Evolutionary conservation across 2,329 filamentous ascomycete genomes (phyloP), one percentile per base, ranked within the genome.

Genomic region (Epichloe typhina): DNA sequence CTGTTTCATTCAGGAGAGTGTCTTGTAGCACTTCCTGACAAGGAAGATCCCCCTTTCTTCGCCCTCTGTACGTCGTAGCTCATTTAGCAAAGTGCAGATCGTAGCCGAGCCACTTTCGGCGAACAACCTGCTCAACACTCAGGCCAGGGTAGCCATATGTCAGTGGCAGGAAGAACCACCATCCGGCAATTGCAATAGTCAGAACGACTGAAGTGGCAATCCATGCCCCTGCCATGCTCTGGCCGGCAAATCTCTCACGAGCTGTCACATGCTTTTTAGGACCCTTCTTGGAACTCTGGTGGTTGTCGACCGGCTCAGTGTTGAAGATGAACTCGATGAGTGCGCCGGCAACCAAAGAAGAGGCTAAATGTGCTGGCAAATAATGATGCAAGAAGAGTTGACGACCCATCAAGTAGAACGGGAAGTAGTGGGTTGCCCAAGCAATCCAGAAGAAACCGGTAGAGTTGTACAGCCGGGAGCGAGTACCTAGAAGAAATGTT

Each of bases 81-180:
- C 85, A 98, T 80, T 98, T 98, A 53, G 93, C 93, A 73, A 98
- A 98, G 72, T 98, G 93, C 65, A 98, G 76, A 67, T 98, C 93
- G 66, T 97, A 98, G 56, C 87, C 86, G 57, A 98, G 76, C 91
- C 91, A 97, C 75, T 96, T 96, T 67, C 93, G 83, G 55, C 83
- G 78, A 55, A 85, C 70, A 33, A 98, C 86, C 64, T 88, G 75
- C 12, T 83, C 80, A 17, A 95, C 84, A 51, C 75, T 80, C 61
- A 98, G 76, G 36, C 91, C 91, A 4, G 93, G 93, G 65, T 87
- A 90, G 50, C 93, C 93, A 66, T 98, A 98, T 1, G 93, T 98
- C 63, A 98, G 72, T 19, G 93, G 93, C 56, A 94, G 79, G 74
- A 95, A 98, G 77, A 87, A 97, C 68, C 84, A 85, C 81, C 93